Base-by-base conservation (phyloP, 1,284 basidiomycete genomes). In the Ganoderma sinense region DNA sequence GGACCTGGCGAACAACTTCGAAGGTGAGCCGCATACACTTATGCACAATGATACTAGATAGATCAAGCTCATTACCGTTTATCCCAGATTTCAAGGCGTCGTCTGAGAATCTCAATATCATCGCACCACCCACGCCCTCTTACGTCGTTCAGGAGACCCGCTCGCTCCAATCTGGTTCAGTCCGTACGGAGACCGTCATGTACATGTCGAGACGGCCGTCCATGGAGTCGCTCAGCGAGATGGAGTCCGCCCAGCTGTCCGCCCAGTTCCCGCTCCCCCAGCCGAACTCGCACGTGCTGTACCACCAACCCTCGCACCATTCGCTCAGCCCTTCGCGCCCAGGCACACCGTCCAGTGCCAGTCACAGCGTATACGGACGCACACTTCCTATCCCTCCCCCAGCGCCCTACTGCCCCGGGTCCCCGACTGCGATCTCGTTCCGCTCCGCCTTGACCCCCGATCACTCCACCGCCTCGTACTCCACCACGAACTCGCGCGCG, bases 181-280 rank as follows among this genome's bases (percentile, higher is more conserved):
- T 33, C 55, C 48, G 48, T 1, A 56, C 26, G 18, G 56, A 59
- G 31, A 59, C 31, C 4, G 33, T 59, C 20, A 36, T 59, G 31
- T 59, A 36, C n/a, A 33, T 33, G 10, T 11, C 56, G 2, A 39
- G 33, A 33, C 31, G 31, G 5, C 2, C 14, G 10, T 59, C 56
- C 31, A 33, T 39, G 56, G 56, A 59, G 20, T 59, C 56, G 33
- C 33, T 59, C 31, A 59, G 56, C 33, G 33, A 59, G 56, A 11
- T 59, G 33, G 56, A 59, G 3, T 59, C 39, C 20, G 56, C 56
- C 33, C 56, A 59, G 31, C 31, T 59, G 20, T 39, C 33, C 20
- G 10, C 56, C 56, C 56, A 59, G n/a, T 59, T 59, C 56, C 53
- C 53, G 31, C 29, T 59, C 33, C n/a, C 56, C 29, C 56, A 18